Percentiles rank a stretch among this genome's conserved stretches.
Evolutionary conservation across 768 basidiomycete species (phyloP).

Genomic region (Agaricus sinodeliciosus): DNA sequence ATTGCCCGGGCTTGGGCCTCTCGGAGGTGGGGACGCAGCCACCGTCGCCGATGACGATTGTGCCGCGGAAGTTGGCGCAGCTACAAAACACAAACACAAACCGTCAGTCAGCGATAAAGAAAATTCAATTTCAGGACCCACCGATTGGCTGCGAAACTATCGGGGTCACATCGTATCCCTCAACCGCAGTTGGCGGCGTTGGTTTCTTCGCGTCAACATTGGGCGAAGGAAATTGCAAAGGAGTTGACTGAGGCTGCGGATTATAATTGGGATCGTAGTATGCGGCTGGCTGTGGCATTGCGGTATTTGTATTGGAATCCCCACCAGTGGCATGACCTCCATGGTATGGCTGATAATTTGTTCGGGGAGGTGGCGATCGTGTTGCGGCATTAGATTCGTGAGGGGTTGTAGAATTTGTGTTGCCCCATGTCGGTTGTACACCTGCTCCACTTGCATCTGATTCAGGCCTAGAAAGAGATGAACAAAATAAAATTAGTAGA

Average conservation of each 20-base stretch:
- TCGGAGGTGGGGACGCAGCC: slow-evolving; percentile 3
- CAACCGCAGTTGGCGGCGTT: slow-evolving; percentile 5
- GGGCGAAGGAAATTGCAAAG: slow-evolving; percentile 8
- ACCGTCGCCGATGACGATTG: neutral
- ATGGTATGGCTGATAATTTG: slow-evolving; percentile 11
- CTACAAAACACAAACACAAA: neutral
- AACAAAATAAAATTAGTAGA: too few species aligned
- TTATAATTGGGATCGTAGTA: slow-evolving; percentile 25
- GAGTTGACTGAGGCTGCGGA: slow-evolving; percentile 12
- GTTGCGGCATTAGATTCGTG: slow-evolving; percentile 7
- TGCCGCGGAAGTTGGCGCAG: neutral
- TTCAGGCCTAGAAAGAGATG: neutral
- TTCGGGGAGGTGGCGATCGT: neutral
- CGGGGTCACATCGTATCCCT: slow-evolving; percentile 16
- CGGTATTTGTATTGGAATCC: neutral
- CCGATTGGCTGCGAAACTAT: slow-evolving; percentile 1
- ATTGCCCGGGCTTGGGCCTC: slow-evolving; percentile 13
- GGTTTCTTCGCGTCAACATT: slow-evolving; percentile 6
- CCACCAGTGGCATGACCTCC: neutral
- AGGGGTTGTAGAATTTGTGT: neutral
- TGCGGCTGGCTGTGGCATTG: slow-evolving; percentile 15
- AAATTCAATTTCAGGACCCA: neutral
- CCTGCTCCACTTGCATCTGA: slow-evolving; percentile 10
- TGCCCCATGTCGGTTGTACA: slow-evolving; percentile 6
- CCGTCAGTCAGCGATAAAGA: neutral